These are phyloP conservation scores for Podaxis sp. DNA, from an alignment of 768 basidiomycete genomes.

Conservation along the genomic window DNA sequence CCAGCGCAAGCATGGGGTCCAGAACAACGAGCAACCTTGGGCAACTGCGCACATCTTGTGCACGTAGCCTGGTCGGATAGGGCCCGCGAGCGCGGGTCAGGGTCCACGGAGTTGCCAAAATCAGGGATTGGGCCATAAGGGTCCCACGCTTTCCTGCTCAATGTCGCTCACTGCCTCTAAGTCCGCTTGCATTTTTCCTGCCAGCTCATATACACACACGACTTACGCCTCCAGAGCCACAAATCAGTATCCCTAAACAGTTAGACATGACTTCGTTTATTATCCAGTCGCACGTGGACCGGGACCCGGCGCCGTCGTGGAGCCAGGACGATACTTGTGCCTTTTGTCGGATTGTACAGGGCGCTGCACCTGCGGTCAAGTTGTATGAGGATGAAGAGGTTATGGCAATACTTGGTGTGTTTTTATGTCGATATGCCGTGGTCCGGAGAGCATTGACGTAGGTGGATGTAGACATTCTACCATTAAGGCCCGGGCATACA, in stretches of 20 bases:
- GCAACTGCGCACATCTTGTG: too few species aligned
- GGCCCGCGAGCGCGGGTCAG: background rate
- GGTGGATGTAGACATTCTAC: constrained; percentile 55
- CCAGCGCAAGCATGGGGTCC: too few species aligned
- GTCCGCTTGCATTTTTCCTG: background rate
- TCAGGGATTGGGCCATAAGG: background rate
- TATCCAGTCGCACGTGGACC: constrained; percentile 58
- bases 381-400: constrained; percentile 65
- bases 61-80: too few species aligned
- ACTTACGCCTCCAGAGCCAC: background rate
- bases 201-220: background rate
- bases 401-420: constrained; percentile 62
- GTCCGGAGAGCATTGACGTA: background rate
- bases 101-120: background rate
- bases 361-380: constrained; percentile 44
- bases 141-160: background rate
- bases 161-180: background rate
- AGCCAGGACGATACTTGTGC: constrained; percentile 47
- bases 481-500: constrained; percentile 64
- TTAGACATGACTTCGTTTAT: constrained; percentile 71
- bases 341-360: constrained; percentile 65
- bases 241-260: background rate
- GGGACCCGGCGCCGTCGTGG: constrained; percentile 51
- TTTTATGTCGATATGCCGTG: background rate
- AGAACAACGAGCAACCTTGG: too few species aligned